These are phyloP conservation scores for Dothistroma septosporum DNA, from an alignment of 2,329 filamentous ascomycete species.

Conservation along the genomic window DNA sequence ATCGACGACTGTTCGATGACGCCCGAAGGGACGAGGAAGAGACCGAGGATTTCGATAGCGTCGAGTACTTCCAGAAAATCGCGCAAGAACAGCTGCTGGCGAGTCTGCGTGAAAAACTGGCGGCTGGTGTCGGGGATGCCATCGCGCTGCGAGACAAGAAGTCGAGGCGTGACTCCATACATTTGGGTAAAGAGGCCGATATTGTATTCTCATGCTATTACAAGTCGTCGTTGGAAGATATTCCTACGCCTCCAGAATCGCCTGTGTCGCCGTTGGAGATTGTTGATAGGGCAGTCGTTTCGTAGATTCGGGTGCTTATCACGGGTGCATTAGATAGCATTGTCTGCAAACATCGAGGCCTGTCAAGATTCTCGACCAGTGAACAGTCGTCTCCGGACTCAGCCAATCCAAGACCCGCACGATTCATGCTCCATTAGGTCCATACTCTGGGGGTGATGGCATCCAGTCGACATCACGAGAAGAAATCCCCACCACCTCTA, in stretches of 20 bases:
- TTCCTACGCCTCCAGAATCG: slow-evolving; percentile 21
- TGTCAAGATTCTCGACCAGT: no score
- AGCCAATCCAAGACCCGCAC: no score
- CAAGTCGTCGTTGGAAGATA: slow-evolving; percentile 10
- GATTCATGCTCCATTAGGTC: no score
- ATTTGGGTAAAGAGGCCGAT: slow-evolving; percentile 18
- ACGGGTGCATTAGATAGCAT: background rate
- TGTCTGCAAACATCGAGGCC: background rate
- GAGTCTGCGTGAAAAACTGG: slow-evolving; percentile 16
- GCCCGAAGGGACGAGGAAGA: slow-evolving; percentile 36
- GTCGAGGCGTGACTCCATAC: slow-evolving; percentile 1
- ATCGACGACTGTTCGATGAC: slow-evolving; percentile 29
- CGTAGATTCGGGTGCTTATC: background rate
- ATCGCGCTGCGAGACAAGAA: slow-evolving; percentile 2
- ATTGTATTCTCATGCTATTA: slow-evolving; percentile 30
- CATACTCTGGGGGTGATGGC: no score
- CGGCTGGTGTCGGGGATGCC: slow-evolving; percentile 11
- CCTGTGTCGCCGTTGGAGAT: slow-evolving; percentile 12
- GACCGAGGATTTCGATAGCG: slow-evolving; percentile 36
- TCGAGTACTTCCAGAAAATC: slow-evolving; percentile 22
- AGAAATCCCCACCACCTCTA: slow-evolving; percentile 11
- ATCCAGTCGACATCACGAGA: background rate
- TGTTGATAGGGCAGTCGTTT: slow-evolving; percentile 4
- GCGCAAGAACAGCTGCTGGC: slow-evolving; percentile 16
- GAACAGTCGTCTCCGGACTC: no score